phyloP scores from a whole-genome alignment of 305 asterid species.

The Ajuga reptans region DNA sequence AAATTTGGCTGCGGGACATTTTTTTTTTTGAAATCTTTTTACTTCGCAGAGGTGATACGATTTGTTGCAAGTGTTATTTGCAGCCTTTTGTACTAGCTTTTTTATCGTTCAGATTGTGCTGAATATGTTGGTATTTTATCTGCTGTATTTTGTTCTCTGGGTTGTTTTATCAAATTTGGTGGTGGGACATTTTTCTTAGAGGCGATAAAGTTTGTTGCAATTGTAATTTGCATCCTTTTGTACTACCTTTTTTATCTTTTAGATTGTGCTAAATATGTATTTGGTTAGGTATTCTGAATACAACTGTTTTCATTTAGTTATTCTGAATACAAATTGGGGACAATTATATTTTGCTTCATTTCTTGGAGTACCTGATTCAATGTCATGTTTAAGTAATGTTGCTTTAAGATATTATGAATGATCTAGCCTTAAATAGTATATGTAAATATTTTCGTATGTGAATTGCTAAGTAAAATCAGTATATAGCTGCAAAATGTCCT shows the following conservation, averaged over 20 bases:
- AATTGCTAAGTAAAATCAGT: background rate
- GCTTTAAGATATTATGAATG: background rate
- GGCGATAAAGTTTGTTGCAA: background rate
- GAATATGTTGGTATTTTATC: no score
- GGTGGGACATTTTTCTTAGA: no score
- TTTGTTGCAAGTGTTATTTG: background rate
- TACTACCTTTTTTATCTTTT: background rate
- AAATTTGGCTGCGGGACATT: no score
- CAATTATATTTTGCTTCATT: background rate
- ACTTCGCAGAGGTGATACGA: no score
- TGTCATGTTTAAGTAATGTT: background rate
- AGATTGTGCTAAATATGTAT: background rate
- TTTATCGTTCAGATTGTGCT: background rate
- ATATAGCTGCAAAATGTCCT: background rate
- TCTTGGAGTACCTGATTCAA: background rate
- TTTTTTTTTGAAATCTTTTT: no score
- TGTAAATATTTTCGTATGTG: no score
- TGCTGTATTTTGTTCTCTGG: no score
- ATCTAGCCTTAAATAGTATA: background rate
- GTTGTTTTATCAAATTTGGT: no score
- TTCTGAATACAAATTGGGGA: background rate
- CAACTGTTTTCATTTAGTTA: no score
- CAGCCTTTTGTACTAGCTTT: background rate
- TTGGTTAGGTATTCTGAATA: background rate
- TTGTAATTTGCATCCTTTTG: background rate